Percentiles rank a stretch among this genome's conserved stretches.
Conservation (phyloP, 139 green algal genomes). For the Micractinium conductrix region DNA sequence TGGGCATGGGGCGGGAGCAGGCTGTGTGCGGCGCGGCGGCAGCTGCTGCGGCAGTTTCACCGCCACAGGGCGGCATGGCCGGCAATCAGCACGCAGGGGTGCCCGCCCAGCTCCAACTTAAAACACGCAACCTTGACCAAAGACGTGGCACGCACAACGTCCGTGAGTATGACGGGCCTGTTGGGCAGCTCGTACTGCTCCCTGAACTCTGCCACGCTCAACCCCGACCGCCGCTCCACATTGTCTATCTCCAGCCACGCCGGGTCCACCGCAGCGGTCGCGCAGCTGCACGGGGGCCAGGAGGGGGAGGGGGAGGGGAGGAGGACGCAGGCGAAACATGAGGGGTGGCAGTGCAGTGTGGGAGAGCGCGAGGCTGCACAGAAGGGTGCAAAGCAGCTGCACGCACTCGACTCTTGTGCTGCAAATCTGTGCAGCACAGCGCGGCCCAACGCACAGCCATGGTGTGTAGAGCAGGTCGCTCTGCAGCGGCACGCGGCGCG, state of each 20-base stretch:
- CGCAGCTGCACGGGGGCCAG: constrained; percentile 3
- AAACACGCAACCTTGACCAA: too few relatives aligned
- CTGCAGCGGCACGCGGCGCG: constrained; percentile 52
- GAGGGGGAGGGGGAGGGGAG: background rate
- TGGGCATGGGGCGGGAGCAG: too few relatives aligned
- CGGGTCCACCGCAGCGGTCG: constrained; percentile 51
- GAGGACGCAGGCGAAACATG: background rate
- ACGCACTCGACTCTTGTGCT: background rate
- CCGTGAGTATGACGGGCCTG: constrained; percentile 85
- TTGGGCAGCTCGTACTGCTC: constrained; percentile 84
- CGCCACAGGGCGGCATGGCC: too few relatives aligned
- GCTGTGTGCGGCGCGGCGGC: too few relatives aligned
- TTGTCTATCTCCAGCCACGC: constrained; percentile 88
- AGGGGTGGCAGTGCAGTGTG: too few relatives aligned
- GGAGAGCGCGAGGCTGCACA: background rate
- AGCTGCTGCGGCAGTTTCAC: too few relatives aligned
- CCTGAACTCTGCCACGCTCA: constrained; percentile 76
- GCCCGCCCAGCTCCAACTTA: too few relatives aligned
- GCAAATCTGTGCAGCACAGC: constrained; percentile 19
- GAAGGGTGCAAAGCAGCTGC: background rate
- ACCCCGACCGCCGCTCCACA: constrained; percentile 62
- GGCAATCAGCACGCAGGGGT: too few relatives aligned
- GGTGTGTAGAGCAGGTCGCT: constrained; percentile 91
- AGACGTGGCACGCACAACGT: too few relatives aligned
- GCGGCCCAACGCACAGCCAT: constrained; percentile 73